Evolutionary conservation across 257 asterid genomes (phyloP).

Genomic region (Galeopsis tetrahit): DNA sequence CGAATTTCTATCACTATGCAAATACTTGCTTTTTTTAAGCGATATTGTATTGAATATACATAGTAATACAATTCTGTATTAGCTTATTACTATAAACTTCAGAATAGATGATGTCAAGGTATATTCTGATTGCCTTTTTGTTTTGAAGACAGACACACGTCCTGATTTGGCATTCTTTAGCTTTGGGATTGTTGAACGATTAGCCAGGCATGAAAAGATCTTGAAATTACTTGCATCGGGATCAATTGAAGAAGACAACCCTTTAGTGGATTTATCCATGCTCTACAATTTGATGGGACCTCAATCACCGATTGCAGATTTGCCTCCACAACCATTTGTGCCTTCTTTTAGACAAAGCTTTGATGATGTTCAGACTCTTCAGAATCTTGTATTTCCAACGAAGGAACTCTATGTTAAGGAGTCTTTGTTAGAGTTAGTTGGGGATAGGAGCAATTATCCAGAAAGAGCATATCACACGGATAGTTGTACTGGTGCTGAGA

Average conservation of each 20-base stretch:
- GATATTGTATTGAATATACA: not conserved
- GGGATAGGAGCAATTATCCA: constrained; percentile 37
- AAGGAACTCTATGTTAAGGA: constrained; percentile 52
- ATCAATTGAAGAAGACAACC: constrained; percentile 52
- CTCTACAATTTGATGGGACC: constrained; percentile 55
- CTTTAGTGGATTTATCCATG: constrained; percentile 44
- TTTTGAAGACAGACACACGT: constrained; percentile 48
- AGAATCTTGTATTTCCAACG: constrained; percentile 58
- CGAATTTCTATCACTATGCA: constrained; percentile 11
- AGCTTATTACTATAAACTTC: not conserved
- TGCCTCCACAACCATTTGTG: constrained; percentile 45
- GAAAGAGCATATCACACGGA: constrained; percentile 35
- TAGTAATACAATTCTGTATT: not conserved
- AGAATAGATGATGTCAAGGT: constrained; percentile 4
- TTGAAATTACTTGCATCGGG: constrained; percentile 63
- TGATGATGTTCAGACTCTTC: constrained; percentile 43
- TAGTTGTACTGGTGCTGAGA: constrained; percentile 42
- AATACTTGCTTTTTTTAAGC: not conserved
- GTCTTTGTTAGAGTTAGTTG: constrained; percentile 42
- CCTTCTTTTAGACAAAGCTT: constrained; percentile 34
- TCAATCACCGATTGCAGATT: constrained; percentile 40
- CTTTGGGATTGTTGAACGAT: constrained; percentile 67
- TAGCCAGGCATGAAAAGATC: constrained; percentile 58
- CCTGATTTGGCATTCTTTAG: constrained; percentile 50
- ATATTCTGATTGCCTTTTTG: constrained; percentile 19